A percentile compares a stretch with the other conserved stretches of the same genome.
Evolutionary conservation across 2,329 filamentous ascomycete genomes (phyloP).

Genomic region (Parafenestella ontariensis): DNA sequence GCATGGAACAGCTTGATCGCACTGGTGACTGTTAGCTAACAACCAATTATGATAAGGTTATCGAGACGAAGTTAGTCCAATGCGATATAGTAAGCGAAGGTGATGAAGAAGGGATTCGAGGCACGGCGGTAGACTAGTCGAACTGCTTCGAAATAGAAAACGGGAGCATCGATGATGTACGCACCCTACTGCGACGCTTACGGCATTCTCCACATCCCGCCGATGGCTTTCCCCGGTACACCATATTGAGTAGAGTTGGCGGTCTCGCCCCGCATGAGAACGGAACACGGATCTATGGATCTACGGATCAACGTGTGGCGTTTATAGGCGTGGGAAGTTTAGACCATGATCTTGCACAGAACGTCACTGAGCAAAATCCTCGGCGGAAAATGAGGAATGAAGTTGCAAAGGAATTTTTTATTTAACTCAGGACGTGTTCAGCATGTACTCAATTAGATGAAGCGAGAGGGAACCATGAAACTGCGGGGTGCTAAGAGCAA

Average conservation of each 20-base stretch:
- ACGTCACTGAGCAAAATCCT: background rate
- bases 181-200: conserved; percentile 37
- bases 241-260: conserved; percentile 19
- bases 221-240: conserved; percentile 34
- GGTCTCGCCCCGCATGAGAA: background rate
- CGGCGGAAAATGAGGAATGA: too few relatives aligned
- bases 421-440: too few relatives aligned
- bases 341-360: background rate
- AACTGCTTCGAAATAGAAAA: background rate
- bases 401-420: too few relatives aligned
- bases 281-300: background rate
- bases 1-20: conserved; percentile 31
- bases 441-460: too few relatives aligned
- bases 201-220: conserved; percentile 38
- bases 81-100: conserved; percentile 3
- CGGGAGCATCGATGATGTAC: conserved; percentile 2
- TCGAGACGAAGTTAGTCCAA: background rate
- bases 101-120: background rate
- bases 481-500: too few relatives aligned
- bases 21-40: conserved; percentile 21
- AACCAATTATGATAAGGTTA: background rate
- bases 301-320: background rate
- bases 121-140: background rate
- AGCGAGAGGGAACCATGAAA: too few relatives aligned
- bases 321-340: background rate